Evolutionary conservation across 768 basidiomycete species (phyloP), one percentile per base, ranked within the genome.

Genomic region (Phlebiopsis flavidoalba): DNA sequence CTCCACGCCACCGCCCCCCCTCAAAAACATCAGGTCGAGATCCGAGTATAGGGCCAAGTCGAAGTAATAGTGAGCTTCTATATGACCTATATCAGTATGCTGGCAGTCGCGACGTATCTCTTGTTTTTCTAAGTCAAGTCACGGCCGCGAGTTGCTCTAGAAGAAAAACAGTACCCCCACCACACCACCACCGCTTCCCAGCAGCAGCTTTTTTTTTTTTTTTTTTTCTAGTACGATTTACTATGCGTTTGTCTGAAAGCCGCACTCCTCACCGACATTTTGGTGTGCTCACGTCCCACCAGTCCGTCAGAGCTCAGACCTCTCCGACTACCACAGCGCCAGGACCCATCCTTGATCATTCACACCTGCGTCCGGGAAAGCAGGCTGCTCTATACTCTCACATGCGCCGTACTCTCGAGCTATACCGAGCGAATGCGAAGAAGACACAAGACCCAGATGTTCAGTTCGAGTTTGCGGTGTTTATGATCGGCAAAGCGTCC

Each of bases 401-500:
- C 73, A 94, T 95, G 74, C 91, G 91, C 60, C n/a, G n/a, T n/a
- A 98, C 97, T 1, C 86, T 99, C 61, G 95, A 98, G 73, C 86
- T 97, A 63, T 99, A 99, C 78, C 91, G 97, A 51, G 86, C 89
- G 48, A 99, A 99, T 74, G 97, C 96, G 35, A 97, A 96, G 78
- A 98, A 98, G 77, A 97, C 95, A 0, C 94, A 97, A 76, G 94
- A 98, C 73, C 95, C 96, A 0, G 93, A 98, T 69, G 78, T 98
- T 59, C 95, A 96, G 72, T 98, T 95, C 79, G 97, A 99, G 72
- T 98, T 99, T 66, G 93, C 96, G 45, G 93, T 95, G 8, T 98
- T 98, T 81, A 95, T 98, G 91, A 90, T 99, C 70, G 97, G 98
- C 70, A n/a, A n/a, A n/a, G 93, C 95, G 53, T 91, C 94, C 53